A percentile compares a stretch with the other conserved stretches of the same genome.
These are phyloP conservation scores for Neurospora sp. DNA, from an alignment of 495 filamentous ascomycete genomes.

Conservation along the genomic window DNA sequence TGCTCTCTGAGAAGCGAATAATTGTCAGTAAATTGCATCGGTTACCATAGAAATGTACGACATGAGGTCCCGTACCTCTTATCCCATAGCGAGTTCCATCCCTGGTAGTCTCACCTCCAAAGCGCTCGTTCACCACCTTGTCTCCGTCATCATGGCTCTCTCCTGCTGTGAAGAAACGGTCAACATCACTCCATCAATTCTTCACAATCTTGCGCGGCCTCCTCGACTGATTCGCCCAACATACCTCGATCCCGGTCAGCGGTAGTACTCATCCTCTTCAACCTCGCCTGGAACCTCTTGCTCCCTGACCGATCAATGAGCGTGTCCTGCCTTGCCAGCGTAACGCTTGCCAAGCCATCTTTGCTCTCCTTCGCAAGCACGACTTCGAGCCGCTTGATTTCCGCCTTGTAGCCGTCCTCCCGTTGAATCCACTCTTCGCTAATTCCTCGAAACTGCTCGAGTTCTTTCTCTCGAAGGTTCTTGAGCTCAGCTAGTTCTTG, in stretches of 20 bases:
- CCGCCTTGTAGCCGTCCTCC: constrained; percentile 32
- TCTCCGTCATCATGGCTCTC: neutral
- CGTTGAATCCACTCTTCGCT: constrained; percentile 33
- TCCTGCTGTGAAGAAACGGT: neutral
- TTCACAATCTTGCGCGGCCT: neutral
- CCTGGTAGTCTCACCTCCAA: neutral
- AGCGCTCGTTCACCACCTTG: neutral
- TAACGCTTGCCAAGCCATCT: constrained; percentile 37
- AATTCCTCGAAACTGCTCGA: constrained; percentile 27
- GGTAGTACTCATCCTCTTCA: constrained; percentile 19
- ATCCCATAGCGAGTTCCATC: neutral
- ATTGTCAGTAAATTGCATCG: neutral
- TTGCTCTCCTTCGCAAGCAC: constrained; percentile 34
- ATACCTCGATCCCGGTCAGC: constrained; percentile 6
- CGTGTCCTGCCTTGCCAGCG: constrained; percentile 34
- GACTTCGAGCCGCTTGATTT: constrained; percentile 41
- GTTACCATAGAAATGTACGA: neutral
- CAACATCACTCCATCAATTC: neutral
- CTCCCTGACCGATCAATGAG: constrained; percentile 26
- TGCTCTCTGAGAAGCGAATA: neutral
- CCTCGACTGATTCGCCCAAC: neutral
- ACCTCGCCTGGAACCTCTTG: constrained; percentile 22
- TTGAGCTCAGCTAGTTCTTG: constrained; percentile 19
- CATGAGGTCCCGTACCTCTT: neutral
- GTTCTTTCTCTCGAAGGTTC: constrained; percentile 24